These are phyloP conservation scores for Naganishia liquefaciens DNA, from an alignment of 1,284 basidiomycete genomes.

Conservation along the genomic window DNA sequence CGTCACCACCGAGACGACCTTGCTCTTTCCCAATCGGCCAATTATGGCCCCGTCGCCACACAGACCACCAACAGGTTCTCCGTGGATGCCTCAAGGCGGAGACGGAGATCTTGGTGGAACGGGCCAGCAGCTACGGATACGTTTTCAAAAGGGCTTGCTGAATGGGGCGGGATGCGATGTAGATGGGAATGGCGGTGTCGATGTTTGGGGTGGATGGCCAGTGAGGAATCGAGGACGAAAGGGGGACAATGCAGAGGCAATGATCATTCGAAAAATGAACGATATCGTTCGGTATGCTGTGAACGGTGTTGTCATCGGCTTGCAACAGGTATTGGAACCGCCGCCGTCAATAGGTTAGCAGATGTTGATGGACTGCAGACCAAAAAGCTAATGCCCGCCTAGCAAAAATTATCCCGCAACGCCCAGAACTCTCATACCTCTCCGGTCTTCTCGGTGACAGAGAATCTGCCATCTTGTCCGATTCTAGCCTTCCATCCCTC, in stretches of 20 bases:
- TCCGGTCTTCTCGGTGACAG: constrained; percentile 43
- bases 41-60: constrained; percentile 59
- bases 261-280: constrained; percentile 41
- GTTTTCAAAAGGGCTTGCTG: constrained; percentile 51
- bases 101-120: constrained; percentile 67
- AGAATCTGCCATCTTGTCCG: not conserved
- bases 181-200: constrained; percentile 58
- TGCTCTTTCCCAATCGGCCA: constrained; percentile 65
- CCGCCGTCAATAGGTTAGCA: constrained; percentile 72
- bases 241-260: not conserved
- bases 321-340: constrained; percentile 72
- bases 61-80: constrained; percentile 71
- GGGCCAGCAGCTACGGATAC: constrained; percentile 76
- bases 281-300: constrained; percentile 56
- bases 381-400: not conserved
- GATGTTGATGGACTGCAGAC: no score
- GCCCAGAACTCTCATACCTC: constrained; percentile 69
- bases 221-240: not conserved
- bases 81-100: constrained; percentile 79
- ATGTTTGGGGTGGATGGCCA: constrained; percentile 42
- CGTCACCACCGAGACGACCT: constrained; percentile 58
- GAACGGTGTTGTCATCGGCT: constrained; percentile 77
- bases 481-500: constrained; percentile 24
- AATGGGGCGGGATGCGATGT: constrained; percentile 39
- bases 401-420: constrained; percentile 64